Percentiles rank a stretch among this genome's conserved stretches.
Evolutionary conservation across 768 basidiomycete genomes (phyloP).

Genomic region (Lyophyllum shimeji): DNA sequence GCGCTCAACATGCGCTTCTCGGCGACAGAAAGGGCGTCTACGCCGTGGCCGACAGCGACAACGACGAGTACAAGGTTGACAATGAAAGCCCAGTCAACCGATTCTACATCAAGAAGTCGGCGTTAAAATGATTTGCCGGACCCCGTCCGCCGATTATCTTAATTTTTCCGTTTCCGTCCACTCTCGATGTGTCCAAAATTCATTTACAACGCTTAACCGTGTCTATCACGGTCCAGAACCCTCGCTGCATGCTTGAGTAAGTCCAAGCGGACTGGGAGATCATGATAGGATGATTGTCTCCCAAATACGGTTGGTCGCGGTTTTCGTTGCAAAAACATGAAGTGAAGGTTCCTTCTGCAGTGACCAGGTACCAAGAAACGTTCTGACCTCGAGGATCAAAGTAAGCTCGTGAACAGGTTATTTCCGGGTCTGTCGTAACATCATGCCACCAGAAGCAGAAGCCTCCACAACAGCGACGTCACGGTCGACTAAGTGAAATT

Average conservation of each 20-base stretch:
- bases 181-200: neutral
- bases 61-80: constrained; percentile 11
- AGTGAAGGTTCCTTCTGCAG: no score
- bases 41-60: constrained; percentile 10
- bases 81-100: constrained; percentile 7
- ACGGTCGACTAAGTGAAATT: no score
- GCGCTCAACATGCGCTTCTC: constrained; percentile 6
- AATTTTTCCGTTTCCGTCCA: constrained; percentile 8
- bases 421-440: neutral
- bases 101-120: constrained; percentile 3
- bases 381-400: no score
- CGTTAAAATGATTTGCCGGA: constrained; percentile 1
- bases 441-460: neutral
- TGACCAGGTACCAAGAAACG: no score
- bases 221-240: neutral
- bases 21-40: neutral
- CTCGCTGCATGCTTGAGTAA: neutral
- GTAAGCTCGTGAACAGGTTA: neutral
- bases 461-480: neutral
- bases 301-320: no score
- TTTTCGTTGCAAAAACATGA: no score
- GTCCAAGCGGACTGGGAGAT: neutral
- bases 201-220: neutral
- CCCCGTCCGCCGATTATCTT: neutral
- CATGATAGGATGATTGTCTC: no score